Conservation (phyloP, 148 eudicot species). For the Spergularia bocconei region DNA sequence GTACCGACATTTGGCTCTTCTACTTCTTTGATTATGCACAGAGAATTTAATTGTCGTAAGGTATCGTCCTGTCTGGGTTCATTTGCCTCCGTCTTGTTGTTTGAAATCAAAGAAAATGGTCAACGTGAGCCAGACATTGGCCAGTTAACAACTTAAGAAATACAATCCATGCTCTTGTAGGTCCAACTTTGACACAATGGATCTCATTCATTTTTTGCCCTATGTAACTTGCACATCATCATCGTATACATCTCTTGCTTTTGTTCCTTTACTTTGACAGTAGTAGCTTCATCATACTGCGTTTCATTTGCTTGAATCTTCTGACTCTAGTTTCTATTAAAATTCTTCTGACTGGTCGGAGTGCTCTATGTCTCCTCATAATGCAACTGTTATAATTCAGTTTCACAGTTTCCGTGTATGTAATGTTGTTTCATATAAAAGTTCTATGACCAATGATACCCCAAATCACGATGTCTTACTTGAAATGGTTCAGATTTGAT, state of each 20-base stretch:
- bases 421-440: not conserved
- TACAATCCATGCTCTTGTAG: not conserved
- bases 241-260: too few relatives aligned
- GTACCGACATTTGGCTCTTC: not conserved
- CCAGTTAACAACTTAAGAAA: not conserved
- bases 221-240: too few relatives aligned
- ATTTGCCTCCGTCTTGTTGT: not conserved
- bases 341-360: not conserved
- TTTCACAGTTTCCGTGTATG: not conserved
- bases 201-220: too few relatives aligned
- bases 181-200: not conserved
- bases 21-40: not conserved
- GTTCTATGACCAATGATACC: not conserved
- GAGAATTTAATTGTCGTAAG: not conserved
- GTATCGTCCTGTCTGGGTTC: not conserved
- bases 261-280: too few relatives aligned
- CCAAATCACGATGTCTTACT: not conserved
- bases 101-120: not conserved
- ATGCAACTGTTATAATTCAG: not conserved
- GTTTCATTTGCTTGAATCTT: not conserved
- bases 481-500: not conserved
- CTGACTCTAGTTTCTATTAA: not conserved
- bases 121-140: not conserved
- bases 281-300: not conserved
- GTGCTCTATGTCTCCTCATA: not conserved